Conservation (phyloP, 176 grass and related monocot species). For the Musa beccarii region DNA sequence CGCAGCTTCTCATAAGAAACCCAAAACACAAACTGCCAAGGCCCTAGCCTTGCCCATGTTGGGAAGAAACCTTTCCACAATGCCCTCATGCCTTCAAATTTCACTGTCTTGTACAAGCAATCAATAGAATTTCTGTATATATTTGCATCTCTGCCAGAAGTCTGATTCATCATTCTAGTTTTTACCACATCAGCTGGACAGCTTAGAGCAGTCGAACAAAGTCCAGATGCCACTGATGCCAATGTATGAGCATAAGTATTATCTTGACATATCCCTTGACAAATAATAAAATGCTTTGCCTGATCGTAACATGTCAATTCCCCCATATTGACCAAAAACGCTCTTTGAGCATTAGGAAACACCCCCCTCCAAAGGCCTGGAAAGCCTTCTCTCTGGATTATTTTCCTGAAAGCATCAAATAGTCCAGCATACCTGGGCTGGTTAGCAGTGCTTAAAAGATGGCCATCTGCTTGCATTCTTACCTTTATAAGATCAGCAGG, state of each 20-base stretch:
- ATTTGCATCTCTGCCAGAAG: conserved; percentile 20
- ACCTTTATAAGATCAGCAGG: conserved; percentile 85
- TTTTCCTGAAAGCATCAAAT: conserved; percentile 59
- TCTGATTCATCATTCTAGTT: conserved; percentile 88
- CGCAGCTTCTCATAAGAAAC: conserved; percentile 73
- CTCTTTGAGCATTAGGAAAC: conserved; percentile 62
- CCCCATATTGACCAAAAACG: conserved; percentile 91
- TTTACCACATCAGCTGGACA: conserved; percentile 83
- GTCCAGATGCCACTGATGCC: conserved; percentile 58
- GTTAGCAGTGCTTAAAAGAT: conserved; percentile 33
- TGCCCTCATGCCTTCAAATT: conserved; percentile 38
- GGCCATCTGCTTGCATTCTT: conserved; percentile 79
- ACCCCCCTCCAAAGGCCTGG: conserved; percentile 57
- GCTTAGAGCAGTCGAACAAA: conserved; percentile 50
- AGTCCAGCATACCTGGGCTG: conserved; percentile 45
- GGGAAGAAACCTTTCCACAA: conserved; percentile 88
- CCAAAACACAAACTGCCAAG: conserved; percentile 93
- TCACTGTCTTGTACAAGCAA: conserved; percentile 68
- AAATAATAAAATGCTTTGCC: conserved; percentile 60
- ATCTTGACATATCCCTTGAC: conserved; percentile 46
- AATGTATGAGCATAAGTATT: conserved; percentile 62
- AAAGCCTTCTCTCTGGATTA: conserved; percentile 39
- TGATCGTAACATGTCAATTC: conserved; percentile 81
- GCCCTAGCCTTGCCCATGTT: conserved; percentile 80
- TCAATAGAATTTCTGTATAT: conserved; percentile 72